A percentile compares a stretch with the other conserved stretches of the same genome.
Conservation (phyloP, 192 early-diverging fungal genomes). For the Oehlia diaphana region DNA sequence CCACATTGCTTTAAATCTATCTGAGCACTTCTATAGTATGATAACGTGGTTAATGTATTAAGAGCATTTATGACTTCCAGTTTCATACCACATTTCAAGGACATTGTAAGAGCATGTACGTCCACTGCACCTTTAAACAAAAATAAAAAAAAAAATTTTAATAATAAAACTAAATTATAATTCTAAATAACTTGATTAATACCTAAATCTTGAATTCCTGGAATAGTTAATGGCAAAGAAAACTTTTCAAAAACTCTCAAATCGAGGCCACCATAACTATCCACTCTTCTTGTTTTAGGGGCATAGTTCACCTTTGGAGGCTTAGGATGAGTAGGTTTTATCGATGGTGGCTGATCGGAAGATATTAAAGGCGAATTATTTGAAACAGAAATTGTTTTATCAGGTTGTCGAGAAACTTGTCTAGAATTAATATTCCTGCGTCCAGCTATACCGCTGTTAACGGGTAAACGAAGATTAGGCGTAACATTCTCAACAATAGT, state of each 20-base stretch:
- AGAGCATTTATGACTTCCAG: constrained; percentile 74
- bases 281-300: constrained; percentile 65
- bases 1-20: constrained; percentile 60
- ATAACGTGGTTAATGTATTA: constrained; percentile 65
- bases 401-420: constrained; percentile 9
- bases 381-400: not conserved
- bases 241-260: constrained; percentile 59
- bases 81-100: constrained; percentile 73
- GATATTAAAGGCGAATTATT: not conserved
- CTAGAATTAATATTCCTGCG: not conserved
- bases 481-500: not conserved
- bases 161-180: constrained; percentile 1
- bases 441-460: constrained; percentile 9
- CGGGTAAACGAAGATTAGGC: constrained; percentile 7
- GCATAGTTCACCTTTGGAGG: constrained; percentile 44
- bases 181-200: constrained; percentile 36
- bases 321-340: not conserved
- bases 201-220: constrained; percentile 53
- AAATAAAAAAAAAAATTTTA: not conserved
- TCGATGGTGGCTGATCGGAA: not conserved
- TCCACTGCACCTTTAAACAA: constrained; percentile 61
- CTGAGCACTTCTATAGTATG: constrained; percentile 51
- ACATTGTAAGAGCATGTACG: constrained; percentile 75
- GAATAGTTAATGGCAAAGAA: constrained; percentile 49
- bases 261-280: constrained; percentile 78